These are phyloP conservation scores for Mortierella polycephala DNA, from an alignment of 371 early-diverging fungal species.

Conservation along the genomic window DNA sequence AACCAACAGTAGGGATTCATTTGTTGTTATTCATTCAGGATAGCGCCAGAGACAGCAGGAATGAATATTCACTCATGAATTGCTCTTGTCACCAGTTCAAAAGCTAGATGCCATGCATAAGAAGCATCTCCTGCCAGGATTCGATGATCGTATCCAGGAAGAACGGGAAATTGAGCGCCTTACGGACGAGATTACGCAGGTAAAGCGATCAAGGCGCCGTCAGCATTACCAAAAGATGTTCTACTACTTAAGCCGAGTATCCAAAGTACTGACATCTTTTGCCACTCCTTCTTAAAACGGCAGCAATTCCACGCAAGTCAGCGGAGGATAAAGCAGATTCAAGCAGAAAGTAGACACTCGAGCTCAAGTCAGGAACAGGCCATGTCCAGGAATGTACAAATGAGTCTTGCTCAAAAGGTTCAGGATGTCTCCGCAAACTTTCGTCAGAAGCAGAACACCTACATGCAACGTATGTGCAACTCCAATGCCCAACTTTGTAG, in stretches of 20 bases:
- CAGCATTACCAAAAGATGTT: too few species aligned
- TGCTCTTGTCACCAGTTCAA: conserved; percentile 62
- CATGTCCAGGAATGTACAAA: conserved; percentile 89
- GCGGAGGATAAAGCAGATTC: conserved; percentile 80
- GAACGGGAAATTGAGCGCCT: conserved; percentile 87
- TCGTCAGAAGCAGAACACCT: conserved; percentile 87
- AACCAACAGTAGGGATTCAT: conserved; percentile 66
- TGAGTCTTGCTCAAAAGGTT: conserved; percentile 87
- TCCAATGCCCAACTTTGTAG: too few species aligned
- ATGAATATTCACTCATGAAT: not conserved
- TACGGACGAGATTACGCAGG: conserved; percentile 85
- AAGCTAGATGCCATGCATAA: conserved; percentile 89
- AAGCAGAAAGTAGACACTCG: conserved; percentile 58
- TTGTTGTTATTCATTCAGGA: too few species aligned
- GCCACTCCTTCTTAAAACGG: not conserved
- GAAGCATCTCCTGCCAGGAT: conserved; percentile 92
- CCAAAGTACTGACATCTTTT: not conserved
- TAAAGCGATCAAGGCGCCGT: conserved; percentile 40
- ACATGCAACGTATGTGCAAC: conserved; percentile 80
- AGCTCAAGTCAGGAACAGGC: conserved; percentile 70
- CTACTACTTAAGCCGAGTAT: too few species aligned
- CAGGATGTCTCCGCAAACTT: conserved; percentile 87
- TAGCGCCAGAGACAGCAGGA: not conserved
- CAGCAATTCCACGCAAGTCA: conserved; percentile 90
- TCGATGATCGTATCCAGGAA: conserved; percentile 88